These are phyloP conservation scores for Sarcocystis neurona DNA, from an alignment of 169 alveolate genomes.

Conservation along the genomic window DNA sequence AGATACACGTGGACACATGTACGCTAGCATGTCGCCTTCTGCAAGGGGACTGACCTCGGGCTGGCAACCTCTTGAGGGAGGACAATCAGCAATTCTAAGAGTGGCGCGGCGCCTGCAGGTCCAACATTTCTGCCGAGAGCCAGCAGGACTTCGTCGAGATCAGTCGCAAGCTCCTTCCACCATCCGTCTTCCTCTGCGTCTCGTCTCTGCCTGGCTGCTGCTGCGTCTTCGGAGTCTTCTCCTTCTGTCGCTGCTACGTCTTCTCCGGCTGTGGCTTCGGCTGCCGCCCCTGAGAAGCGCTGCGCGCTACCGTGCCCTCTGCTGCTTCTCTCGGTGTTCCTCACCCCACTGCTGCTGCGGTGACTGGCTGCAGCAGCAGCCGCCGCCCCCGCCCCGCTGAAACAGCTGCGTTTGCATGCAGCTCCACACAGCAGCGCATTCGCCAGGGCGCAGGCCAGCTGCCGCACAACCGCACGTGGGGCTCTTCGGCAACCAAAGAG, in stretches of 20 bases:
- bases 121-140: background rate
- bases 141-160: slow-evolving; percentile 22
- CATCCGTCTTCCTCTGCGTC: background rate
- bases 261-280: too few species aligned
- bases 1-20: background rate
- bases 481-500: slow-evolving; percentile 52
- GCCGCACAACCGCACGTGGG: slow-evolving; percentile 47
- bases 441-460: slow-evolving; percentile 49
- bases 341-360: too few species aligned
- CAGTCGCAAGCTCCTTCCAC: background rate
- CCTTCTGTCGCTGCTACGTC: too few species aligned
- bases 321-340: too few species aligned
- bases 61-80: slow-evolving; percentile 23
- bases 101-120: background rate
- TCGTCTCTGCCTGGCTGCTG: background rate
- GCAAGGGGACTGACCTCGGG: background rate
- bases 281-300: too few species aligned
- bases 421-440: slow-evolving; percentile 55
- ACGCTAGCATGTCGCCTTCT: background rate
- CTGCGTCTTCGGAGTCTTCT: too few species aligned
- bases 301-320: too few species aligned
- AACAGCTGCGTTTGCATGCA: too few species aligned
- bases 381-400: background rate
- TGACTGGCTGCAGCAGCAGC: background rate
- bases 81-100: background rate